Base-by-base conservation (phyloP, 352 stramenopile species). In the Pythium angustatum region DNA sequence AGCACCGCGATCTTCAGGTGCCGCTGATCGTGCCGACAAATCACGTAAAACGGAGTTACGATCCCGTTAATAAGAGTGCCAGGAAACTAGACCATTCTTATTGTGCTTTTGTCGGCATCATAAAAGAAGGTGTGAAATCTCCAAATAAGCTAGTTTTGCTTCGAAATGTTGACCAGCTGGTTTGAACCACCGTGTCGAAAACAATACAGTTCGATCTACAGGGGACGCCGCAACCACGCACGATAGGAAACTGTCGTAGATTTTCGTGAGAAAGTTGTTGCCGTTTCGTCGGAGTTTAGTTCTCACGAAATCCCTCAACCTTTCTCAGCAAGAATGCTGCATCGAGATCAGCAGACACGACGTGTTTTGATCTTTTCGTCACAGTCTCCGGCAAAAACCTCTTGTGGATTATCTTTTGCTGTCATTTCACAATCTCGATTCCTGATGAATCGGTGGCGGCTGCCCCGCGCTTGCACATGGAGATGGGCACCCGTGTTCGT, bases 121-220 rank as follows among this genome's bases (percentile, higher is more conserved):
- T 7, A 44, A 44, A 44, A 2, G 40, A 21, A 22, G 40, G 15
- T 7, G 15, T 8, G 15, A 48, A 48, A 9, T 31, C 21, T 49
- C 19, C 5, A 31, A 28, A 49, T 7, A 27, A 21, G 28, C 24
- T 3, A 22, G 34, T 21, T 47, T 41, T 19, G 41, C 12, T 40
- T 11, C 14, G 44, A 52, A 45, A 41, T 11, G 10, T 55, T 50
- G 43, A 63, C 56, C 56, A 63, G 54, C 41, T 56, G 56, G 56
- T 63, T 63, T 56, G 56, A 63, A 63, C 56, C 54, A 63, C 41
- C 40, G 30, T 41, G 30, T 19, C 56, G 43, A 44, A 62, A 51
- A n/a, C 54, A 24, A 36, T 26, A 27, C 26, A 53, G 38, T 26
- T 44, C 31, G 15, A 62, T 45, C 56, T 24, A 41, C 12, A 34